Evolutionary conservation across 108 stramenopile species (phyloP).

Genomic region (Nannochloropsis gaditana): DNA sequence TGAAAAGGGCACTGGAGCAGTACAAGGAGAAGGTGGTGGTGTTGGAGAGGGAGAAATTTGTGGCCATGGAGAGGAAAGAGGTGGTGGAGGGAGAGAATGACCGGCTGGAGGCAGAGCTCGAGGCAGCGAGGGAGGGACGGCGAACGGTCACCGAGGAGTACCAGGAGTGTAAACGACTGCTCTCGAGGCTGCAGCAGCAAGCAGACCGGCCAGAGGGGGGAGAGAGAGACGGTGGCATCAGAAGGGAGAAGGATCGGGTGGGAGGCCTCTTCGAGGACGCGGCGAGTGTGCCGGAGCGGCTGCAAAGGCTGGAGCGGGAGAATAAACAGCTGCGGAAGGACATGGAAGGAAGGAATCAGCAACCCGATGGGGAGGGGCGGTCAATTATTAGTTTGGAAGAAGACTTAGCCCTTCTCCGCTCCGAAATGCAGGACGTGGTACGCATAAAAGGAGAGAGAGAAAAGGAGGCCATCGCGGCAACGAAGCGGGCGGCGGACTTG

Average conservation of each 20-base stretch:
- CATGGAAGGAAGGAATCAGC: not conserved
- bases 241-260: no score
- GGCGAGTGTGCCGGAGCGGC: not conserved
- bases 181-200: not conserved
- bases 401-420: not conserved
- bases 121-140: not conserved
- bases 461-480: slow-evolving; percentile 40
- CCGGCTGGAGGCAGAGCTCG: not conserved
- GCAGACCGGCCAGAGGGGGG: not conserved
- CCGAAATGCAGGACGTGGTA: slow-evolving; percentile 33
- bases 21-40: slow-evolving; percentile 44
- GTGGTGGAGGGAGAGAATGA: slow-evolving; percentile 16
- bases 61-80: slow-evolving; percentile 25
- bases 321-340: not conserved
- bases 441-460: slow-evolving; percentile 40
- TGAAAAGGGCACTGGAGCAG: slow-evolving; percentile 40
- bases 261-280: not conserved
- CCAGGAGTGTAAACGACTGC: not conserved
- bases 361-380: not conserved
- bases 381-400: not conserved
- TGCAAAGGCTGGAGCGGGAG: slow-evolving; percentile 23
- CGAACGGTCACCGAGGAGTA: not conserved
- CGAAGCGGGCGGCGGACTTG: slow-evolving; percentile 34
- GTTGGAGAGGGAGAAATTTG: slow-evolving; percentile 38
- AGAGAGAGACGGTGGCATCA: not conserved